Conservation (phyloP, 2,329 filamentous ascomycete species). For the Aspergillus phoenicis region DNA sequence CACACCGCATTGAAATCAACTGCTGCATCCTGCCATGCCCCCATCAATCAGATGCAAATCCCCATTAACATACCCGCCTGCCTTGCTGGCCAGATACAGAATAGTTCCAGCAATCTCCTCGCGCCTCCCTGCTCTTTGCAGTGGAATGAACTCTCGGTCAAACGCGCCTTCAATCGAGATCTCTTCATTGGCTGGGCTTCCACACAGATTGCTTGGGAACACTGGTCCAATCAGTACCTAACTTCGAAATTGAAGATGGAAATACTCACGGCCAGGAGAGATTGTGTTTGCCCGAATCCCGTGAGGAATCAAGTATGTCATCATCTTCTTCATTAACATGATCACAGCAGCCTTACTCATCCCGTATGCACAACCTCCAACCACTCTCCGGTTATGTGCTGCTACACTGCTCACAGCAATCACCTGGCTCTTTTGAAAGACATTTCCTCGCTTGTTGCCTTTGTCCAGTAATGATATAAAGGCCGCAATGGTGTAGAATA, state of each 20-base stretch:
- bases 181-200: not conserved
- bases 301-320: conserved; percentile 16
- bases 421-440: conserved; percentile 26
- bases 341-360: conserved; percentile 27
- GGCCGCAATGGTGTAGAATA: conserved; percentile 36
- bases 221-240: not conserved
- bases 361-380: conserved; percentile 21
- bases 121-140: conserved; percentile 41
- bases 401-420: conserved; percentile 27
- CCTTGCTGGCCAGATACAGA: conserved; percentile 54
- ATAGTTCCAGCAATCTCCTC: conserved; percentile 55
- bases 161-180: conserved; percentile 14
- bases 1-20: not conserved
- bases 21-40: conserved; percentile 5
- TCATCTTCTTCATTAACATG: conserved; percentile 22
- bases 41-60: conserved; percentile 55
- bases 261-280: conserved; percentile 25
- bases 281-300: conserved; percentile 29
- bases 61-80: conserved; percentile 58
- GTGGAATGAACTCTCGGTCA: conserved; percentile 12
- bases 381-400: conserved; percentile 26
- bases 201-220: not conserved
- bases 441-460: conserved; percentile 26
- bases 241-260: not conserved
- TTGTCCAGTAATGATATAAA: conserved; percentile 40